phyloP scores from a whole-genome alignment of 768 basidiomycete species.

The Phanerochaete sordida region DNA sequence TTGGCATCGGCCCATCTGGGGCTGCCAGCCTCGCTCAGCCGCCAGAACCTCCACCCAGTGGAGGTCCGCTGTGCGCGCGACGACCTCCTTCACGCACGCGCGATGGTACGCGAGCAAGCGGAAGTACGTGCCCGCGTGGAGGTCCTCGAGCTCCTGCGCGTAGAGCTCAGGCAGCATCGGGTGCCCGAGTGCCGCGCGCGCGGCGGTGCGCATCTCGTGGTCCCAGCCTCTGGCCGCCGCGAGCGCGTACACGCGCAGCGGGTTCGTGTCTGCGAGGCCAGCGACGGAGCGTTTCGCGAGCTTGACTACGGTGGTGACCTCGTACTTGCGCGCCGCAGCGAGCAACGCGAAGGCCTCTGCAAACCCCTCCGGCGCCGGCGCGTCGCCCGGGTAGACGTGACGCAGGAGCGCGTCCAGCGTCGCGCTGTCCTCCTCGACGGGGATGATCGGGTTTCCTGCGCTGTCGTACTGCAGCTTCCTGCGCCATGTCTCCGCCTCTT shows the following conservation, averaged over 20 bases:
- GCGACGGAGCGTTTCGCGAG: not conserved
- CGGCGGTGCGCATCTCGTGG: constrained; percentile 4
- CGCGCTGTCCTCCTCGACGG: constrained; percentile 16
- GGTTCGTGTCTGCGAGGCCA: not conserved
- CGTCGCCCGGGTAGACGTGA: constrained; percentile 17
- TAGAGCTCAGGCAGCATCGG: constrained; percentile 17
- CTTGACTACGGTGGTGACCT: constrained; percentile 8
- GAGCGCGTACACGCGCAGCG: constrained; percentile 5
- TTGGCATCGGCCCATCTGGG: not conserved
- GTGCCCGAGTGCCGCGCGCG: not conserved
- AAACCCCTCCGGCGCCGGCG: constrained; percentile 3
- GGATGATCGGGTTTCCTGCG: constrained; percentile 5
- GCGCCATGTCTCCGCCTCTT: not conserved
- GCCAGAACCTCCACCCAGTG: constrained; percentile 1
- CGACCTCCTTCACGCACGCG: constrained; percentile 28
- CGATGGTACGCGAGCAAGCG: constrained; percentile 41
- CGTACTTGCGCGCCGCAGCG: constrained; percentile 23
- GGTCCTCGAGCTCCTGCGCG: constrained; percentile 36
- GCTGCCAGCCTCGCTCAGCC: not conserved
- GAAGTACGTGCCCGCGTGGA: constrained; percentile 38
- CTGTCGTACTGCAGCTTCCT: not conserved
- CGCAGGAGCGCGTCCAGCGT: constrained; percentile 20
- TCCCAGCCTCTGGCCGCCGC: not conserved
- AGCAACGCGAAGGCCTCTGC: constrained; percentile 14
- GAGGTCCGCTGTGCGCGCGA: constrained; percentile 7